phyloP scores from a whole-genome alignment of 2,329 filamentous ascomycete genomes.

The Eurotiales sp. region DNA sequence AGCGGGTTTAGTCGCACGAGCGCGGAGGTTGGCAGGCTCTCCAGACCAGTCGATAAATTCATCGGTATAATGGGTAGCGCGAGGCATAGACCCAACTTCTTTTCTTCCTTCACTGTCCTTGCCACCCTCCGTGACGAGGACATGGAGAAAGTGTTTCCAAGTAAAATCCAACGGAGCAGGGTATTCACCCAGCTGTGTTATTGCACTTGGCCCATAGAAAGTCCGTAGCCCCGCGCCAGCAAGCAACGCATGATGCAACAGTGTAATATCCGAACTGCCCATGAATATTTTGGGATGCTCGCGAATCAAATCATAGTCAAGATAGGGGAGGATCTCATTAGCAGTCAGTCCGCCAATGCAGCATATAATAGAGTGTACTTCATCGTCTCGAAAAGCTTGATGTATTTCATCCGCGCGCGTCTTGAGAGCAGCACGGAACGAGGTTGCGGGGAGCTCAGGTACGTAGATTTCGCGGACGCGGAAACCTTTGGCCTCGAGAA shows the following conservation, averaged over 20 bases:
- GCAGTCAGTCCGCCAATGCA: conserved; percentile 23
- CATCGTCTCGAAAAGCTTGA: conserved; percentile 14
- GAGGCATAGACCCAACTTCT: neutral
- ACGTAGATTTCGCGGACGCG: neutral
- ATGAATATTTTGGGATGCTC: conserved; percentile 30
- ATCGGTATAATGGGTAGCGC: neutral
- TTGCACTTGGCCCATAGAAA: conserved; percentile 27
- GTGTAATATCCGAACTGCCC: conserved; percentile 29
- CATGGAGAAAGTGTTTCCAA: neutral
- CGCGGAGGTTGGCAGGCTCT: neutral
- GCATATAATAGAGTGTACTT: conserved; percentile 24
- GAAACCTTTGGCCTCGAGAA: neutral
- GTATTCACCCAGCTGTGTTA: conserved; percentile 21
- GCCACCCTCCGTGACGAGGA: neutral
- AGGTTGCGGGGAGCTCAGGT: neutral
- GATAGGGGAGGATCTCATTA: conserved; percentile 25
- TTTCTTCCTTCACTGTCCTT: too few species aligned
- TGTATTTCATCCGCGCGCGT: neutral
- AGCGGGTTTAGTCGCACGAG: conserved; percentile 13
- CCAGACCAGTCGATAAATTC: too few species aligned
- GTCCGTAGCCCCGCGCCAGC: conserved; percentile 19
- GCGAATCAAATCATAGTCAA: conserved; percentile 27
- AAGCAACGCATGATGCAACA: conserved; percentile 24
- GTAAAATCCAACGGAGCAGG: neutral
- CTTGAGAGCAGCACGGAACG: too few species aligned